A percentile compares a stretch with the other conserved stretches of the same genome.
Conservation (phyloP, 768 basidiomycete species). For the Tricholomella constricta region DNA sequence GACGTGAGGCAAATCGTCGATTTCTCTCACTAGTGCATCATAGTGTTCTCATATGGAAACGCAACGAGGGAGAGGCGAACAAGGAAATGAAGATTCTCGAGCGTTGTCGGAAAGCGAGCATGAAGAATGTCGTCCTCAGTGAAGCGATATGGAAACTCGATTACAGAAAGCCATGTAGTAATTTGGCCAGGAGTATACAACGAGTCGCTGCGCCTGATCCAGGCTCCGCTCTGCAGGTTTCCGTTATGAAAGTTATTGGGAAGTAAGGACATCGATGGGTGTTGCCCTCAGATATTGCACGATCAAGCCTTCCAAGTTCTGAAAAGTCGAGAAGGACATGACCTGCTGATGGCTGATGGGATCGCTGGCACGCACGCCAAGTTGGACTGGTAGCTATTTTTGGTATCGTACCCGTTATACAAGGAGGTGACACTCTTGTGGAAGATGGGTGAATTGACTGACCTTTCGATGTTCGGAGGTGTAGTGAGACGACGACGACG, state of each 20-base stretch:
- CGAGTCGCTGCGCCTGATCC: slow-evolving; percentile 3
- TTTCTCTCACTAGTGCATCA: slow-evolving; percentile 14
- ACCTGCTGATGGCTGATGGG: too few species aligned
- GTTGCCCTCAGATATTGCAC: too few species aligned
- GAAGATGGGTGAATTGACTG: too few species aligned
- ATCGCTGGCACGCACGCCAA: too few species aligned
- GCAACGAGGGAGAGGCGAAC: slow-evolving; percentile 15
- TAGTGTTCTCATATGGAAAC: slow-evolving; percentile 16
- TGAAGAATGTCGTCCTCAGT: slow-evolving; percentile 11
- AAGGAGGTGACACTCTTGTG: too few species aligned
- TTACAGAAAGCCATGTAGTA: slow-evolving; percentile 6
- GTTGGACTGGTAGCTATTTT: too few species aligned
- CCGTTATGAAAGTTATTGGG: neutral
- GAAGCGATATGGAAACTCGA: slow-evolving; percentile 8
- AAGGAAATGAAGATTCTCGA: slow-evolving; percentile 12
- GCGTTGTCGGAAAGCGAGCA: slow-evolving; percentile 13
- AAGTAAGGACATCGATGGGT: neutral
- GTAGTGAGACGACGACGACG: too few species aligned
- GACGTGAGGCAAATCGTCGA: neutral
- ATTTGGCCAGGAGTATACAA: slow-evolving; percentile 6
- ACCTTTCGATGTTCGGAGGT: too few species aligned
- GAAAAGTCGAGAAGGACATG: too few species aligned
- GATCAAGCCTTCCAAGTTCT: too few species aligned
- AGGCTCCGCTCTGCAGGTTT: slow-evolving; percentile 1
- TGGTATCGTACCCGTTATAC: too few species aligned